Percentiles rank a stretch among this genome's conserved stretches.
Evolutionary conservation across 2,329 filamentous ascomycete genomes (phyloP).

Genomic region (Trichoderma endophyticum): DNA sequence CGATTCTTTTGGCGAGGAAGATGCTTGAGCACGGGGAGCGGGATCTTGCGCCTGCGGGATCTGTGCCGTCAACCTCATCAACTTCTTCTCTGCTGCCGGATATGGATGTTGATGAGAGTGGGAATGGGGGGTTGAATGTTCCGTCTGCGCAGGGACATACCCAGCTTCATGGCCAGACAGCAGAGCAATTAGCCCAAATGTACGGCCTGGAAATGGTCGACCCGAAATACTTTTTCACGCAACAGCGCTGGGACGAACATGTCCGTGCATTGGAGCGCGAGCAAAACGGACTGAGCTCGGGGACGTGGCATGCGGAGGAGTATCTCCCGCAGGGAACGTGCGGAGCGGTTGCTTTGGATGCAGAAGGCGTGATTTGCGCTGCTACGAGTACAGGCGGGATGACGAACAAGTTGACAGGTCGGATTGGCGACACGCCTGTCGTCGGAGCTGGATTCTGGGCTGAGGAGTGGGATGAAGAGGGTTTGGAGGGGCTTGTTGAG

Average conservation of each 20-base stretch:
- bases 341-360: constrained; percentile 77
- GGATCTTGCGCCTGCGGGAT: constrained; percentile 47
- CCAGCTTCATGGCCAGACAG: constrained; percentile 63
- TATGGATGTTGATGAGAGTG: constrained; percentile 22
- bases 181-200: constrained; percentile 63
- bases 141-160: constrained; percentile 66
- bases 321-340: constrained; percentile 82
- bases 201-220: constrained; percentile 72
- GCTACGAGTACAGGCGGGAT: constrained; percentile 70
- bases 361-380: constrained; percentile 68
- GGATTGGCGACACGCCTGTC: constrained; percentile 82
- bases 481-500: constrained; percentile 15
- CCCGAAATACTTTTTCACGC: constrained; percentile 73
- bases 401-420: constrained; percentile 83
- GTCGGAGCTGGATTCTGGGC: constrained; percentile 88
- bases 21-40: constrained; percentile 66
- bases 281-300: constrained; percentile 36
- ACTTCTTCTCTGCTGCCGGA: not conserved
- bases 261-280: constrained; percentile 54
- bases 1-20: constrained; percentile 68
- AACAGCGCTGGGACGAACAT: constrained; percentile 77
- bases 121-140: constrained; percentile 33
- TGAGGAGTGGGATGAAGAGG: constrained; percentile 68
- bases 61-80: not conserved
- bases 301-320: constrained; percentile 57